Evolutionary conservation across 2,329 filamentous ascomycete genomes (phyloP), one percentile per base, ranked within the genome.

Genomic region (Paraconiothyrium sp.): DNA sequence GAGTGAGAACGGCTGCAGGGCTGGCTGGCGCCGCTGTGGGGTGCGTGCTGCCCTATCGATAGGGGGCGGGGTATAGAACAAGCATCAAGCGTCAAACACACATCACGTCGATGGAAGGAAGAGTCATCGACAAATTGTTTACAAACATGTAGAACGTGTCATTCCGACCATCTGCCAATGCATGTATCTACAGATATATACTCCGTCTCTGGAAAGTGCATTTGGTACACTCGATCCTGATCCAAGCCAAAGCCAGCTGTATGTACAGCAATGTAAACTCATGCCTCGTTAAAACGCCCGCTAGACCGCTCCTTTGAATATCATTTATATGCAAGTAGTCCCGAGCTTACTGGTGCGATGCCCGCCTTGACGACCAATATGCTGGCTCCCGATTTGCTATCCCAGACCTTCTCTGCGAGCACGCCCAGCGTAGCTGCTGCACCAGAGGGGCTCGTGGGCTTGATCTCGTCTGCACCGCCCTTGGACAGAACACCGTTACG

Each of bases 291-390:
- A 2, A 27, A 27, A 49, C 54, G 43, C 54, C 41, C 44, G 44
- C 43, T 43, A 32, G 9, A 27, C 24, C 35, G 22, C 20, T 22
- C 51, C 13, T 6, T 7, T 22, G 43, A 24, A 27, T 13, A 39
- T 46, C 41, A 37, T 9, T 48, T 35, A n/a, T 35, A 58, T 34
- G 24, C 8, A 14, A 16, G 10, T 20, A 39, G 16, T 24, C 49
- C 49, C 10, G 34, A 16, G 8, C 5, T 10, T 52, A 20, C 49
- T 24, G 30, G 30, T 54, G 49, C 30, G 44, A 16, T 34, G 2
- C 72, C 74, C 27, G 89, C 90, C 78, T 92, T 89, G 32, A 94
- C 84, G 58, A 93, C 86, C 57, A 93, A 80, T 30, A 93, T 79
- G 75, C 90, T 92, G 0, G 89, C 87, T 65, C 84, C 85, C n/a